Evolutionary conservation across 306 rosid species (phyloP), one percentile per base, ranked within the genome.

Genomic region (Dryas octopetala): DNA sequence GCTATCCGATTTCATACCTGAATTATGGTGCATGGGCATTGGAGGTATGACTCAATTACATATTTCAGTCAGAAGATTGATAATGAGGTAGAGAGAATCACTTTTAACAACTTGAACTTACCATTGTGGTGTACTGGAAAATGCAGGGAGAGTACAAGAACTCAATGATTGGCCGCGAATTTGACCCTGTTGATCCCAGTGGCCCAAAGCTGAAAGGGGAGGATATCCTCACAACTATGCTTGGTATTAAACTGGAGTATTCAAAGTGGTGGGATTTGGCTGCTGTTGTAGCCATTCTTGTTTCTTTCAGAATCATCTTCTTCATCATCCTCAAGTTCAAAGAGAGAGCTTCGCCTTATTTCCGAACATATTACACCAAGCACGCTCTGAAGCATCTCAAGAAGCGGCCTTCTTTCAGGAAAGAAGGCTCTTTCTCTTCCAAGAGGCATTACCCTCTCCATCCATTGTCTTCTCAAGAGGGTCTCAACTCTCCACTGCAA

Each of bases 181-280:
- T 93, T 64, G 96, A 89, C 52, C 73, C 90, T 10, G 17, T 70
- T 17, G 47, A 3, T 61, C 83, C 85, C 26, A 90, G 89, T 28
- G 92, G 80, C 13, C 83, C 89, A 11, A 93, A 89, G 76, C 76
- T 94, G 79, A 90, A 86, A 79, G 97, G 96, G 59, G 96, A 91
- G 66, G 51, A 55, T 11, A 76, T 94, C 44, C 89, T 91, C 48
- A 72, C 53, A 62, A 82, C 57, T 41, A 66, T 90, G 85, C 91
- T 91, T n/a, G 96, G 98, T 4, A 68, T 90, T 79, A 63, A 71
- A 64, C 81, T 78, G 77, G 86, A 86, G 26, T 76, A 85, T 68
- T 91, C 96, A 11, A 90, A 94, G 77, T 94, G 98, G 98, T 90
- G 91, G 98, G 98, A 94, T 81, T 71, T 91, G 9, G 95, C 85